phyloP scores from a whole-genome alignment of 805 yeast genomes.

The Yarrowia yakushimensis region DNA sequence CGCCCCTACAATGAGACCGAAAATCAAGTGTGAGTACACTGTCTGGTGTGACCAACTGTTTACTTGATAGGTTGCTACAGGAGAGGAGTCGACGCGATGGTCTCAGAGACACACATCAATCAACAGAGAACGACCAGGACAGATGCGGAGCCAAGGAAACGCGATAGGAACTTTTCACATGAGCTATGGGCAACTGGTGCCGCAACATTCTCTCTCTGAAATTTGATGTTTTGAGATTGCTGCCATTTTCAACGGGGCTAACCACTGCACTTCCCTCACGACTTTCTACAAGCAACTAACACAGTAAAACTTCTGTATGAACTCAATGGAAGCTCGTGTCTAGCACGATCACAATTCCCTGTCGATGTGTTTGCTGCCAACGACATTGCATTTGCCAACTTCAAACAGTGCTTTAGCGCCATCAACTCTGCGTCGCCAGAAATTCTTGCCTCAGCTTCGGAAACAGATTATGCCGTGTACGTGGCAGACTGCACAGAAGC shows the following conservation, averaged over 20 bases:
- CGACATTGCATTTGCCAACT: slow-evolving; percentile 20
- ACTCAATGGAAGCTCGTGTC: slow-evolving; percentile 21
- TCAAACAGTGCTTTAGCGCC: slow-evolving; percentile 36
- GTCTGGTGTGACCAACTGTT: not conserved
- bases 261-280: not conserved
- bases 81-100: not conserved
- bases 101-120: not conserved
- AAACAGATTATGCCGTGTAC: slow-evolving; percentile 41
- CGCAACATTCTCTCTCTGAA: not conserved
- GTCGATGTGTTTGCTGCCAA: slow-evolving; percentile 15
- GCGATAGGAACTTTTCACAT: not conserved
- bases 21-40: slow-evolving; percentile 14
- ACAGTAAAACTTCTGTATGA: slow-evolving; percentile 17
- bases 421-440: slow-evolving; percentile 40
- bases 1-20: slow-evolving; percentile 9
- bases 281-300: not conserved
- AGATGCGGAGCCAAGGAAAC: not conserved
- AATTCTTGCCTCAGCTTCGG: slow-evolving; percentile 34
- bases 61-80: not conserved
- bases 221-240: not conserved
- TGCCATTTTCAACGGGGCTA: not conserved
- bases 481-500: slow-evolving; percentile 41
- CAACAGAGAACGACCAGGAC: not conserved
- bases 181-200: not conserved
- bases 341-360: not conserved